Evolutionary conservation across 1,284 basidiomycete species (phyloP), one percentile per base, ranked within the genome.

Genomic region (Heliocybe sulcata): DNA sequence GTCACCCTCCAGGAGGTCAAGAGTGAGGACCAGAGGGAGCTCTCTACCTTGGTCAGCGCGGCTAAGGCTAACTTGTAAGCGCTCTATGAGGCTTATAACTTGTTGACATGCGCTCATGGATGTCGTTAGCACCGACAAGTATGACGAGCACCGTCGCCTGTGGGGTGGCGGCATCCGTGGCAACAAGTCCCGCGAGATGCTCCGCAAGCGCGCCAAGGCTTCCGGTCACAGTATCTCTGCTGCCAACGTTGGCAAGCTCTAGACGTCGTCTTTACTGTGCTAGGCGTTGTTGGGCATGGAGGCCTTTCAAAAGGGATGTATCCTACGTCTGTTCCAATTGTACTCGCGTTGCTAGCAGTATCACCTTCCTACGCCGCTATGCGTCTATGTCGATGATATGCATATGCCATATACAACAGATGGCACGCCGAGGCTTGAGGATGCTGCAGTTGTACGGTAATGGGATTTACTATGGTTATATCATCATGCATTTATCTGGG

Each of bases 141-240:
- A 92, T 74, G 94, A 97, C 64, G 93, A 95, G 66, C 79, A 87
- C 59, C 86, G 92, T 64, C 85, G 90, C 66, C 86, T 89, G 67
- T 98, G 96, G 96, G 94, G 94, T 75, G 95, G 95, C 80, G 95
- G 94, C 73, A 65, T 92, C 69, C 92, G 94, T 77, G 93, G 94
- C 67, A 86, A 87, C 82, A 96, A 95, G 79, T 94, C 87, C 38
- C 83, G 88, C 52, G 88, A 91, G 72, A 97, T 92, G 89, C 81
- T 98, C 67, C 81, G 87, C 72, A 94, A 95, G 80, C 88, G 94
- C 61, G 96, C 94, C 59, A 97, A 95, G 84, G 91, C 91, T 64
- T 75, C 89, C 58, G 92, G 91, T 55, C 81, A 83, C 68, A 81
- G 67, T 59, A 66, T 80, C 57, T 72, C 75, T 53, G 77, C 79